Conservation (phyloP, 139 green algal species). For the Chlorella sp. region DNA sequence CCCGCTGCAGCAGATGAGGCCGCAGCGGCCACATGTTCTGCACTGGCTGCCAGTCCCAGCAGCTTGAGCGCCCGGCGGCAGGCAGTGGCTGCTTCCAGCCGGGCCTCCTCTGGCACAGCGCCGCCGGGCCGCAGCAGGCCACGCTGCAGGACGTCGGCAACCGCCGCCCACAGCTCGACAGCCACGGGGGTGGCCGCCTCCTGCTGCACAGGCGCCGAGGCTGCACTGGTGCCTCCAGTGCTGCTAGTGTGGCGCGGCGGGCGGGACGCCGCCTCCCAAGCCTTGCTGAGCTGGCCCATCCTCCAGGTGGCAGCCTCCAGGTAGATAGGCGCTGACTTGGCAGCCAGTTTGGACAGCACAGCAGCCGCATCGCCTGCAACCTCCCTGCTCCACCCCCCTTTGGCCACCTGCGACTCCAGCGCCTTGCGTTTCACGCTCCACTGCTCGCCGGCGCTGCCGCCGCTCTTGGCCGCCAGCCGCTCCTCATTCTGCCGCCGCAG, state of each 20-base stretch:
- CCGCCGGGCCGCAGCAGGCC: neutral
- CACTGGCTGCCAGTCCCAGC: neutral
- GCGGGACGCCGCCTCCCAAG: neutral
- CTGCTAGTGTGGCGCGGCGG: neutral
- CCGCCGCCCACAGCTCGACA: neutral
- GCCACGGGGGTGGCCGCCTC: neutral
- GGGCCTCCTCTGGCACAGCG: neutral
- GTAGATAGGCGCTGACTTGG: neutral
- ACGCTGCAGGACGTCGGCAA: neutral
- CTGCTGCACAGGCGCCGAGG: neutral
- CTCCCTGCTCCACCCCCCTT: neutral
- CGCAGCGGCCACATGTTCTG: neutral
- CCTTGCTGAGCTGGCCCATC: neutral
- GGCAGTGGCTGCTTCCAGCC: neutral
- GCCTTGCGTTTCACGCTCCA: neutral
- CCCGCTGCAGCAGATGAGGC: neutral
- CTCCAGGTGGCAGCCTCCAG: neutral
- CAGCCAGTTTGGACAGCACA: neutral
- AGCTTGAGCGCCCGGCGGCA: neutral
- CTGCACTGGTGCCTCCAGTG: neutral
- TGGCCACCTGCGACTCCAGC: neutral
- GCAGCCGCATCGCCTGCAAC: neutral
- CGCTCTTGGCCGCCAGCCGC: neutral
- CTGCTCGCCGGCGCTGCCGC: neutral
- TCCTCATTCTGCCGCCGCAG: neutral